Conservation (phyloP, 1,284 basidiomycete genomes). For the Xerocomus minutiporus region DNA sequence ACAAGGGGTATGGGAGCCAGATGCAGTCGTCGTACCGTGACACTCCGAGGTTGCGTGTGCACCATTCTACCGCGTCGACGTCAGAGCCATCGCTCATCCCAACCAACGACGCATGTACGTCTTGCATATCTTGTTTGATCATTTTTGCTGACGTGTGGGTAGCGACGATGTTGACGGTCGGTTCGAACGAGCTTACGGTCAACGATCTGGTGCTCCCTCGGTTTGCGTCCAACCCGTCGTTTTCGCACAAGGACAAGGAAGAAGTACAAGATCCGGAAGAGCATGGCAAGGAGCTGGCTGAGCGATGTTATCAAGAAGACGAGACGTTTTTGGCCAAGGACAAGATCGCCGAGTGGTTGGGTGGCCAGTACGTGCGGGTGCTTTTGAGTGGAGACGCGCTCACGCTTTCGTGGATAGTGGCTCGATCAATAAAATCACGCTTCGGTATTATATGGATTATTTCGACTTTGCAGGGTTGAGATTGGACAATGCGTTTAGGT, state of each 20-base stretch:
- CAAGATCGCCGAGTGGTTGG: constrained; percentile 95
- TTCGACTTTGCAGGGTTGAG: constrained; percentile 85
- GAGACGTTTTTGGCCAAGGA: constrained; percentile 77
- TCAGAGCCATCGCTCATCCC: constrained; percentile 74
- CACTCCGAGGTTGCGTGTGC: constrained; percentile 48
- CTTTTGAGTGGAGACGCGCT: neutral
- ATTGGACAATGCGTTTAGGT: constrained; percentile 90
- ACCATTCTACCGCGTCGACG: constrained; percentile 65
- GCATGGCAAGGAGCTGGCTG: constrained; percentile 70
- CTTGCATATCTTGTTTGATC: constrained; percentile 7
- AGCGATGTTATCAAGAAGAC: constrained; percentile 85
- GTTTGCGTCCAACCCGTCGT: constrained; percentile 43
- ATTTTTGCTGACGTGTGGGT: constrained; percentile 13
- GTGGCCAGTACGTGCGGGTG: constrained; percentile 66
- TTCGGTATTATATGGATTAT: constrained; percentile 79
- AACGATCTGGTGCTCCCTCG: constrained; percentile 43
- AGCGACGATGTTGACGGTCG: constrained; percentile 30
- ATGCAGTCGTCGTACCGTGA: constrained; percentile 44
- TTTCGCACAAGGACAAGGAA: constrained; percentile 49
- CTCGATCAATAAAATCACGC: constrained; percentile 67
- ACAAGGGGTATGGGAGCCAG: constrained; percentile 34
- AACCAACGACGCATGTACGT: constrained; percentile 48
- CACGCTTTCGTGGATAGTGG: constrained; percentile 46
- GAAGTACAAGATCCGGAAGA: constrained; percentile 57
- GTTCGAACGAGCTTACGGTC: constrained; percentile 51